Percentiles rank a stretch among this genome's conserved stretches.
Evolutionary conservation across 192 early-diverging fungal species (phyloP).

Genomic region (Polychytrium aggregatum): DNA sequence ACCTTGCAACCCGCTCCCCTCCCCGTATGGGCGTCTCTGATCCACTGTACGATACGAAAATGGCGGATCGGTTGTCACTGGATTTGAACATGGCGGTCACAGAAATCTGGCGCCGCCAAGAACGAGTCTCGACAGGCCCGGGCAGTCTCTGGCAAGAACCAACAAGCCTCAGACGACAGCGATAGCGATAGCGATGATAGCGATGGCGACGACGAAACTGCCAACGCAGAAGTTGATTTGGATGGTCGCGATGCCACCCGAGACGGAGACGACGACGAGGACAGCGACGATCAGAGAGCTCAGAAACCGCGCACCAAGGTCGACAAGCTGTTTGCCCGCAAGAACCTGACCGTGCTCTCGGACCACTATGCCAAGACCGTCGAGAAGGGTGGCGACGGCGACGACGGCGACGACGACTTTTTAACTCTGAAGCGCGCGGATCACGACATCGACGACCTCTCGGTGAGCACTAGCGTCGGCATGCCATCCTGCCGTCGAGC

Average conservation of each 20-base stretch:
- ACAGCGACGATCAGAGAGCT: too few relatives aligned
- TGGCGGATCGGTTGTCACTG: too few relatives aligned
- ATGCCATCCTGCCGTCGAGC: too few relatives aligned
- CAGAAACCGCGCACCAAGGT: slow-evolving; percentile 62
- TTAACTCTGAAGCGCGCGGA: slow-evolving; percentile 72
- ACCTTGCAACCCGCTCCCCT: too few relatives aligned
- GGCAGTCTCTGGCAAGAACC: slow-evolving; percentile 19
- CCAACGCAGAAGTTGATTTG: slow-evolving; percentile 17
- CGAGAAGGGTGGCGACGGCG: slow-evolving; percentile 38
- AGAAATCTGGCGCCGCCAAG: slow-evolving; percentile 42
- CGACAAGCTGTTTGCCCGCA: slow-evolving; percentile 86
- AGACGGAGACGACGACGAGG: too few relatives aligned
- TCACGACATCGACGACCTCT: slow-evolving; percentile 58
- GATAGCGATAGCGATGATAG: slow-evolving; percentile 11
- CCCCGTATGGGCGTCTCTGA: too few relatives aligned
- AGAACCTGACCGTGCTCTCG: slow-evolving; percentile 82
- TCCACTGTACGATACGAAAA: too few relatives aligned
- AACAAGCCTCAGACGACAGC: slow-evolving; percentile 20
- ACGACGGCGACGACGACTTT: slow-evolving; percentile 66
- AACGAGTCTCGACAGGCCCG: slow-evolving; percentile 48
- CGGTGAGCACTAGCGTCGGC: slow-evolving; percentile 13
- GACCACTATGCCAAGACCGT: slow-evolving; percentile 84
- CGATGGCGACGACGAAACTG: slow-evolving; percentile 15
- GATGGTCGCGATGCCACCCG: background rate
- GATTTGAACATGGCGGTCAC: too few relatives aligned